Percentiles rank a stretch among this genome's conserved stretches.
Evolutionary conservation across 78 protist genomes (phyloP).

Genomic region (Neovahlkampfia damariscottae): DNA sequence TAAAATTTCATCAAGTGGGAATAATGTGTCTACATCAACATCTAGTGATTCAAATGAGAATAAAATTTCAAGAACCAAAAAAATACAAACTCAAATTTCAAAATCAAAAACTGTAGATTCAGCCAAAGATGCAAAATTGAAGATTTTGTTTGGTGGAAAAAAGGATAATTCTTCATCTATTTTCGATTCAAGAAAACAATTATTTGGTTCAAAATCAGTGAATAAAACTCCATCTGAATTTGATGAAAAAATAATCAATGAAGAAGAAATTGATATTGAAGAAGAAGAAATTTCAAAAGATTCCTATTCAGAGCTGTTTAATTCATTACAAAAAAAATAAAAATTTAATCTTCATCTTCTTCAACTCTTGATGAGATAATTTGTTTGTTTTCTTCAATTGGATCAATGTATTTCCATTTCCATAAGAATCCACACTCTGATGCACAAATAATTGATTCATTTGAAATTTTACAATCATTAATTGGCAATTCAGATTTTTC

Average conservation of each 20-base stretch:
- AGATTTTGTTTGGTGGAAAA: background rate
- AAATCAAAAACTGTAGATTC: background rate
- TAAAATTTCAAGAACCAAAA: too few relatives aligned
- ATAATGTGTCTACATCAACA: background rate
- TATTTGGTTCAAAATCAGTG: background rate
- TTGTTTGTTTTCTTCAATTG: background rate
- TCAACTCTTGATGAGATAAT: background rate
- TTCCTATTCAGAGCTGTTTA: background rate
- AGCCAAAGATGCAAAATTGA: background rate
- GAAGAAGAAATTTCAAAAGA: background rate
- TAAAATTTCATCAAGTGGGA: background rate
- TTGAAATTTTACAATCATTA: background rate
- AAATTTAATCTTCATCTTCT: background rate
- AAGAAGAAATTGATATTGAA: background rate
- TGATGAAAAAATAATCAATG: background rate
- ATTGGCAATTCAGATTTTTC: background rate
- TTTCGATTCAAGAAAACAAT: too few relatives aligned
- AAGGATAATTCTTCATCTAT: background rate
- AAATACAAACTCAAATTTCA: background rate
- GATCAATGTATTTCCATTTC: background rate
- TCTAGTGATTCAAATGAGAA: background rate
- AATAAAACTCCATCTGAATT: background rate
- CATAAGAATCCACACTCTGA: background rate
- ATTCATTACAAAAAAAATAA: background rate
- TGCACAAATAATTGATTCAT: background rate